Percentiles rank a stretch among this genome's conserved stretches.
These are phyloP conservation scores for Candida hungchunana DNA, from an alignment of 805 yeast genomes.

Conservation along the genomic window DNA sequence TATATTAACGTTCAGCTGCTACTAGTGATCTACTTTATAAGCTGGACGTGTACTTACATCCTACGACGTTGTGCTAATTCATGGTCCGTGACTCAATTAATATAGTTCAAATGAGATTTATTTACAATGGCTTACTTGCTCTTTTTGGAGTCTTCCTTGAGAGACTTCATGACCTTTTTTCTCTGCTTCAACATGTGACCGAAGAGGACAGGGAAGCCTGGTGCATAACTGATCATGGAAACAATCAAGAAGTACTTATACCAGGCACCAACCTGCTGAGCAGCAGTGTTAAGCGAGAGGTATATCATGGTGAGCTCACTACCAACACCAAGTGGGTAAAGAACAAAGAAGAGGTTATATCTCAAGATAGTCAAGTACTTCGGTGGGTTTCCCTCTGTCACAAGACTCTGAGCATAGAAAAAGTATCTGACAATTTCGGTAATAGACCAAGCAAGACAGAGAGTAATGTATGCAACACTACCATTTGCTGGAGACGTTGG, in stretches of 20 bases:
- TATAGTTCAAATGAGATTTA: no score
- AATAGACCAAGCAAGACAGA: constrained; percentile 83
- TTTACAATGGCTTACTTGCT: constrained; percentile 1
- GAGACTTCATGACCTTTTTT: constrained; percentile 58
- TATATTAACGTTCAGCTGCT: no score
- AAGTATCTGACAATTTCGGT: constrained; percentile 91
- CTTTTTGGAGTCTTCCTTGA: constrained; percentile 18
- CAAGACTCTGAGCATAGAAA: constrained; percentile 71
- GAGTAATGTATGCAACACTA: constrained; percentile 58
- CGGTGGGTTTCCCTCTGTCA: constrained; percentile 50
- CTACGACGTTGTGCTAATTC: no score
- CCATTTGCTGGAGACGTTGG: constrained; percentile 66
- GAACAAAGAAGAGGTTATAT: constrained; percentile 74
- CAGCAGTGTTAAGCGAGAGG: constrained; percentile 70
- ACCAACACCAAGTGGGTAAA: constrained; percentile 92
- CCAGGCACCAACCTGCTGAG: constrained; percentile 40
- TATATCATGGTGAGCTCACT: constrained; percentile 72
- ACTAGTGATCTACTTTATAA: no score
- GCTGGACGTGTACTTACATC: no score
- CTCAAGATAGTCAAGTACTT: constrained; percentile 61
- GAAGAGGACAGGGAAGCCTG: constrained; percentile 82
- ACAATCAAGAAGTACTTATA: constrained; percentile 53
- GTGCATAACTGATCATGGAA: constrained; percentile 65
- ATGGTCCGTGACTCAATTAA: no score
- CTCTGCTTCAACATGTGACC: constrained; percentile 89